A percentile compares a stretch with the other conserved stretches of the same genome.
These are phyloP conservation scores for Vachellia collinsii DNA, from an alignment of 306 rosid species.

Conservation along the genomic window DNA sequence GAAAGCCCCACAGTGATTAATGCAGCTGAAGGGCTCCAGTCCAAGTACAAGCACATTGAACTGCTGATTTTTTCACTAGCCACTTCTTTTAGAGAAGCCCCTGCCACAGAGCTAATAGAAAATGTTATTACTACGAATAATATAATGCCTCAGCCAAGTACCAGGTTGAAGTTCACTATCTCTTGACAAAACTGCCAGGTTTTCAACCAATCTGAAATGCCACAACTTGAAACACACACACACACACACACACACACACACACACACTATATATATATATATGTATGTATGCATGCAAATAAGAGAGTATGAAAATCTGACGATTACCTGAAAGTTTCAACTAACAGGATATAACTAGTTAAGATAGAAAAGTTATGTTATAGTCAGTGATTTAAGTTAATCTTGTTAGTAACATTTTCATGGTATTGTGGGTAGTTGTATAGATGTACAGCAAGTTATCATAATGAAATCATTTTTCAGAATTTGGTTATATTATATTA, in stretches of 20 bases:
- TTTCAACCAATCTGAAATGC: background rate
- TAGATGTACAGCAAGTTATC: background rate
- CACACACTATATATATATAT: too few species aligned
- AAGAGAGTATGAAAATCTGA: slow-evolving; percentile 14
- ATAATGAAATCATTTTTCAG: background rate
- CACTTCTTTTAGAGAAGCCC: slow-evolving; percentile 53
- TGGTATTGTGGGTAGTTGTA: background rate
- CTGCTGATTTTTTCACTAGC: slow-evolving; percentile 57
- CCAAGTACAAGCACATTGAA: slow-evolving; percentile 83
- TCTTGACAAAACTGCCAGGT: slow-evolving; percentile 2
- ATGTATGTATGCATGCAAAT: too few species aligned
- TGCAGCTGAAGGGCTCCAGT: slow-evolving; percentile 80
- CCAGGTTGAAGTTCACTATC: slow-evolving; percentile 8
- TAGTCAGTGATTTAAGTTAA: background rate
- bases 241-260: too few species aligned
- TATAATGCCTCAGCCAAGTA: slow-evolving; percentile 2
- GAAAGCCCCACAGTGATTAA: slow-evolving; percentile 79
- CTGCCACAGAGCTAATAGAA: slow-evolving; percentile 49
- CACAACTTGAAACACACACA: background rate
- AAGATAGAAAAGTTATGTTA: background rate
- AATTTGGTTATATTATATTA: background rate
- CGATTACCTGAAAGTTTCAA: slow-evolving; percentile 8
- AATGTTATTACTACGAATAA: slow-evolving; percentile 21
- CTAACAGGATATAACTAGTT: background rate
- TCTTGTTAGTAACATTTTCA: background rate